phyloP scores from a whole-genome alignment of 495 filamentous ascomycete genomes.

The Usnea hakonensis region DNA sequence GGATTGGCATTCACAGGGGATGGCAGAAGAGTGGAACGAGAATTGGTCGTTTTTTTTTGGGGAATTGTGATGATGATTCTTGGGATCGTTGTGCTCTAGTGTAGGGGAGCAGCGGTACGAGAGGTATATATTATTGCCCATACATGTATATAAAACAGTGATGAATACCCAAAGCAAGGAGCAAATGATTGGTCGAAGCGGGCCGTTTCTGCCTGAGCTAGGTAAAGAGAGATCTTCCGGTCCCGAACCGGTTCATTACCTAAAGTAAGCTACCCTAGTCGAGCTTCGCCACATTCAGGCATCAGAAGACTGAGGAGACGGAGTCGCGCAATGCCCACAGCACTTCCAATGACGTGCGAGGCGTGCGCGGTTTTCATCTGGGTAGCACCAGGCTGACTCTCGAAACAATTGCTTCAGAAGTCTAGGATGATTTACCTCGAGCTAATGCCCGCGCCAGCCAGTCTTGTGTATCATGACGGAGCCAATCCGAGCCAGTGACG shows the following conservation, averaged over 20 bases:
- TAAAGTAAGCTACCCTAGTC: background rate
- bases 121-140: background rate
- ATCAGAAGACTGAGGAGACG: background rate
- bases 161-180: background rate
- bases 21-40: background rate
- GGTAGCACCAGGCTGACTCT: background rate
- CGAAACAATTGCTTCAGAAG: too few species aligned
- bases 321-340: background rate
- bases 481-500: background rate
- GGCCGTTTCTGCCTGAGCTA: background rate
- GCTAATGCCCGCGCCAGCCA: background rate
- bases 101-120: background rate
- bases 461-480: conserved; percentile 1
- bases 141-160: background rate
- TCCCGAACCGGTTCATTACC: too few species aligned
- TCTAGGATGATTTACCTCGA: background rate
- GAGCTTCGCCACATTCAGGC: background rate
- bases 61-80: background rate
- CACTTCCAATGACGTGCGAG: background rate
- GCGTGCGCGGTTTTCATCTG: background rate
- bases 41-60: background rate
- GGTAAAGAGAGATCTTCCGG: background rate
- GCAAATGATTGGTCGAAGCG: background rate
- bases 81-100: background rate
- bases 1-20: background rate